These are phyloP conservation scores for Glebionis coronaria DNA, from an alignment of 129 eudicot species.

Conservation along the genomic window DNA sequence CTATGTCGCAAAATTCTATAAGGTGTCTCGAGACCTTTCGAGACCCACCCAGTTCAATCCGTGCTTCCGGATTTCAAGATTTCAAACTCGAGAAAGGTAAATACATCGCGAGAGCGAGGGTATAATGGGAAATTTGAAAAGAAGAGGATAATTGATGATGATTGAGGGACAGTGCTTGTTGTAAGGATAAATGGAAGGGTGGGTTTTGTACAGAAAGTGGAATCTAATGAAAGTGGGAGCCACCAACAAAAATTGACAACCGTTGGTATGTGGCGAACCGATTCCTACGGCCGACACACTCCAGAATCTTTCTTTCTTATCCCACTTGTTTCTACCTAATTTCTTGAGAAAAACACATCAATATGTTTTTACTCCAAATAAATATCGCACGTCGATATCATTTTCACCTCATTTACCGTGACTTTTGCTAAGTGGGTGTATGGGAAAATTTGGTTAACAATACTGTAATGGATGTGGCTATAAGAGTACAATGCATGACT, in stretches of 20 bases:
- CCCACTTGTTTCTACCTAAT: constrained; percentile 18
- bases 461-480: too few species aligned
- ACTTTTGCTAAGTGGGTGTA: too few species aligned
- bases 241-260: constrained; percentile 38
- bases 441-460: too few species aligned
- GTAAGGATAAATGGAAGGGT: constrained; percentile 11
- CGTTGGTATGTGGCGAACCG: constrained; percentile 71
- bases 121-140: background rate
- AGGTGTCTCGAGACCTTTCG: too few species aligned
- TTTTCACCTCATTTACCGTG: too few species aligned
- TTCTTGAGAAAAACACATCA: constrained; percentile 1
- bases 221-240: constrained; percentile 38
- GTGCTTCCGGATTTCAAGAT: too few species aligned
- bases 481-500: too few species aligned
- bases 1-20: too few species aligned
- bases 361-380: too few species aligned
- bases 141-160: constrained; percentile 5
- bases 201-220: constrained; percentile 13
- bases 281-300: constrained; percentile 32
- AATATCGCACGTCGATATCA: too few species aligned
- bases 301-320: constrained; percentile 18
- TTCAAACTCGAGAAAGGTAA: too few species aligned
- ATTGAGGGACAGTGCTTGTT: constrained; percentile 15
- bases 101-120: background rate
- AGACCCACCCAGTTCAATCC: too few species aligned